phyloP scores from a whole-genome alignment of 2,329 filamentous ascomycete genomes.

The Trichoderma sp. region DNA sequence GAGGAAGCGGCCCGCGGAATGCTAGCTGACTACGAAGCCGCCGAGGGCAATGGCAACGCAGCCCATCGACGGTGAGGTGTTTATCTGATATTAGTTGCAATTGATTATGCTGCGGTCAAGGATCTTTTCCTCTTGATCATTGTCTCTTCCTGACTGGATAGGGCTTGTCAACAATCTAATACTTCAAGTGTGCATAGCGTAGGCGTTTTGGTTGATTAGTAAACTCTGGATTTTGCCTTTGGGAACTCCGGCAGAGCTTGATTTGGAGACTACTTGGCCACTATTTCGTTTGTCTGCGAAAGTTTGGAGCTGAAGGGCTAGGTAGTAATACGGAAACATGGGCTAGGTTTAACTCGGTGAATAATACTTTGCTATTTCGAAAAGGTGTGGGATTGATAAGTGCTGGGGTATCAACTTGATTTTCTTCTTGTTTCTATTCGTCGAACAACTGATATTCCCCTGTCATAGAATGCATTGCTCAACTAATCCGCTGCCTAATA shows the following conservation, averaged over 20 bases:
- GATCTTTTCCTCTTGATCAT: neutral
- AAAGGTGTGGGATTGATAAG: neutral
- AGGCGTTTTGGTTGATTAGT: slow-evolving; percentile 26
- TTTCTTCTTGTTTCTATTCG: neutral
- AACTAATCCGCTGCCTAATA: neutral
- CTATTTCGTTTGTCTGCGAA: neutral
- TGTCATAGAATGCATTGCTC: neutral
- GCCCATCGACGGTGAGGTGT: neutral
- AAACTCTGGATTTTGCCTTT: neutral
- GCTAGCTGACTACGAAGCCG: slow-evolving; percentile 24
- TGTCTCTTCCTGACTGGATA: slow-evolving; percentile 6
- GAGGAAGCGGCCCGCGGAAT: slow-evolving; percentile 28
- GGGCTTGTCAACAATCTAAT: neutral
- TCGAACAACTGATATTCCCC: neutral
- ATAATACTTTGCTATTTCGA: neutral
- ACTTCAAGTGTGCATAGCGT: slow-evolving; percentile 28
- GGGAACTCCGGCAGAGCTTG: neutral
- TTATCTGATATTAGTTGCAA: neutral
- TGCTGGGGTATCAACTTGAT: neutral
- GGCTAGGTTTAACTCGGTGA: neutral
- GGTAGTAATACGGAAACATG: neutral
- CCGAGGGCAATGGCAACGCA: neutral
- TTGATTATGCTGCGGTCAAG: neutral
- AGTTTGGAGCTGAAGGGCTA: neutral
- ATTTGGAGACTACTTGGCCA: neutral